phyloP scores from a whole-genome alignment of 1,284 basidiomycete species.

The Sphagnurus paluster region DNA sequence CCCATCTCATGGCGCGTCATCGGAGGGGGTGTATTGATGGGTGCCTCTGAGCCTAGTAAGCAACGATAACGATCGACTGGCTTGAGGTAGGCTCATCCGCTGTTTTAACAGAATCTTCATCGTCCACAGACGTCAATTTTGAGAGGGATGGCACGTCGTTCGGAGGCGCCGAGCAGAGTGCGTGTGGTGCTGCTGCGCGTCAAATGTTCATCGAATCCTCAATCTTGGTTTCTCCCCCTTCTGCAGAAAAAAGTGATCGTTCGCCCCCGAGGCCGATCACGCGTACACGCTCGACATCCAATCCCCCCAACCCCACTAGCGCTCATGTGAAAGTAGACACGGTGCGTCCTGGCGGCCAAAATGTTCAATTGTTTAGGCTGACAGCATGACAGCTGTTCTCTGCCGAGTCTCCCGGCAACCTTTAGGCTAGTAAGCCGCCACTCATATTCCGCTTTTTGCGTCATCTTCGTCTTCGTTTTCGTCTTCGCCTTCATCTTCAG shows the following conservation, averaged over 20 bases:
- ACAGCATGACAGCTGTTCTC: constrained; percentile 35
- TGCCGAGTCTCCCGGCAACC: constrained; percentile 40
- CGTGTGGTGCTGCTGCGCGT: background rate
- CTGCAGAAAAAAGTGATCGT: background rate
- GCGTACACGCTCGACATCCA: constrained; percentile 40
- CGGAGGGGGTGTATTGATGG: constrained; percentile 49
- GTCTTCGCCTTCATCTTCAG: constrained; percentile 13
- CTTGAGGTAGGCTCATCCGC: background rate
- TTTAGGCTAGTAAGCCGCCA: constrained; percentile 21
- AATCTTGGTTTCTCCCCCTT: constrained; percentile 1
- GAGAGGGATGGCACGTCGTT: background rate
- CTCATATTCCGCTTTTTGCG: too few species aligned
- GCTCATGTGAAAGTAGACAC: constrained; percentile 33
- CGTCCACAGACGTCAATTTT: background rate
- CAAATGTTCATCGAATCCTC: background rate
- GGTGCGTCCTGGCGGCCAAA: constrained; percentile 25
- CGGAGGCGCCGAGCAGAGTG: constrained; percentile 1
- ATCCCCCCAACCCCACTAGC: constrained; percentile 38
- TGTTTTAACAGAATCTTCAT: constrained; percentile 3
- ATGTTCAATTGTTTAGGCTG: background rate
- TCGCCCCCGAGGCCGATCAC: constrained; percentile 19
- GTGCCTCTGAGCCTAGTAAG: constrained; percentile 25
- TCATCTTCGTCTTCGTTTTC: too few species aligned
- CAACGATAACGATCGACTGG: constrained; percentile 5
- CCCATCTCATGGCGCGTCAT: constrained; percentile 53